These are phyloP conservation scores for Globisporangium okanoganense DNA, from an alignment of 352 stramenopile genomes.

Conservation along the genomic window DNA sequence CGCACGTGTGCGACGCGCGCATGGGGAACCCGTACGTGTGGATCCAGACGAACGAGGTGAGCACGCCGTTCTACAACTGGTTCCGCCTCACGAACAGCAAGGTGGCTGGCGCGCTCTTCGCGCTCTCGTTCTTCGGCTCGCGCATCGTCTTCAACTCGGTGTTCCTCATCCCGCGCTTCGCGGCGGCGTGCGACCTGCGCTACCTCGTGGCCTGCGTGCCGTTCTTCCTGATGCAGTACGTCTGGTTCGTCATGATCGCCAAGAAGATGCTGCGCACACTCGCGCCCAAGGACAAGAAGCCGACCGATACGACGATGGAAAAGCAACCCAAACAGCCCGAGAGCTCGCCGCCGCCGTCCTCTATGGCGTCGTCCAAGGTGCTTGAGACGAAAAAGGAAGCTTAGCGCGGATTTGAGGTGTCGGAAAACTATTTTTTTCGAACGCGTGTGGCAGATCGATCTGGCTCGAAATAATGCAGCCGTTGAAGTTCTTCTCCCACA, in stretches of 20 bases:
- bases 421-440: not conserved
- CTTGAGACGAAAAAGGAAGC: conserved; percentile 10
- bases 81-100: conserved; percentile 62
- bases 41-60: conserved; percentile 84
- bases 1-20: conserved; percentile 38
- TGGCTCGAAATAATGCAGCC: conserved; percentile 10
- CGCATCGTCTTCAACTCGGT: conserved; percentile 68
- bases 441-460: not conserved
- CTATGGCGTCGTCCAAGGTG: not conserved
- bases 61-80: conserved; percentile 82
- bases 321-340: not conserved
- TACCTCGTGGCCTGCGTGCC: conserved; percentile 55
- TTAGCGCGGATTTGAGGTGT: not conserved
- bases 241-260: conserved; percentile 73
- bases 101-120: conserved; percentile 53
- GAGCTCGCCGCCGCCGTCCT: not conserved
- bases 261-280: conserved; percentile 36
- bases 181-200: conserved; percentile 36
- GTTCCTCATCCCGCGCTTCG: conserved; percentile 51
- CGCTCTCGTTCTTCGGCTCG: conserved; percentile 58
- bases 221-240: conserved; percentile 74
- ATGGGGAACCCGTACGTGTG: conserved; percentile 76
- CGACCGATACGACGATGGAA: not conserved
- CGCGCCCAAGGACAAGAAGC: not conserved
- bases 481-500: conserved; percentile 1